These are phyloP conservation scores for Coniochaeta sp. DNA, from an alignment of 2,329 filamentous ascomycete genomes.

Conservation along the genomic window DNA sequence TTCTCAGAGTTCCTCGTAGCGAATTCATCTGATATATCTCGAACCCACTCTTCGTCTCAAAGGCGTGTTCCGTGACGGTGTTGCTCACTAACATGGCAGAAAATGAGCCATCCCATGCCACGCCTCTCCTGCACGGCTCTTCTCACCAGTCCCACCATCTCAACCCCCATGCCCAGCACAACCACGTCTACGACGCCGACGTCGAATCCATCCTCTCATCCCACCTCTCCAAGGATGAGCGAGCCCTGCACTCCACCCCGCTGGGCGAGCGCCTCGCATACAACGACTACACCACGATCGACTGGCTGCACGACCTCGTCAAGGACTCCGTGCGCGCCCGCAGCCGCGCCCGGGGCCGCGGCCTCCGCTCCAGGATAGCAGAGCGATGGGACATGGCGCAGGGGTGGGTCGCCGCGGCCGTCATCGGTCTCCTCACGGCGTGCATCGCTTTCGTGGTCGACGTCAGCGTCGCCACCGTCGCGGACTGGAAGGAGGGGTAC, in stretches of 20 bases:
- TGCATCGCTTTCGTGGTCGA: constrained; percentile 49
- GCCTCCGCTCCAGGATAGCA: constrained; percentile 6
- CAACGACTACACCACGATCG: constrained; percentile 55
- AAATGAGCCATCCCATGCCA: neutral
- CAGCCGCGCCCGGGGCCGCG: constrained; percentile 14
- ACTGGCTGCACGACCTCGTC: constrained; percentile 55
- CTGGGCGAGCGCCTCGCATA: constrained; percentile 50
- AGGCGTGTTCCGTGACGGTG: neutral
- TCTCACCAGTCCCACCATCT: neutral
- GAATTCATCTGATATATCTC: too few relatives aligned
- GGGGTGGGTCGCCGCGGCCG: constrained; percentile 43
- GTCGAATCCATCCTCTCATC: constrained; percentile 8
- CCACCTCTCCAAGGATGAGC: constrained; percentile 29
- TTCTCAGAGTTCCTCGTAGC: too few relatives aligned
- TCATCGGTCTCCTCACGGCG: constrained; percentile 48
- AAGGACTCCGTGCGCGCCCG: constrained; percentile 49
- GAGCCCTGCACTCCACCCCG: constrained; percentile 21
- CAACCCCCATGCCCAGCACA: neutral
- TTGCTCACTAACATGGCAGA: neutral
- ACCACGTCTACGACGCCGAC: constrained; percentile 6
- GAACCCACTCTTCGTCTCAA: too few relatives aligned
- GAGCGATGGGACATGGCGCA: constrained; percentile 41
- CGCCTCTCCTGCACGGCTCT: neutral
- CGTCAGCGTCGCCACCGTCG: constrained; percentile 43
- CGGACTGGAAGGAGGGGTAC: constrained; percentile 51